Percentiles rank a stretch among this genome's conserved stretches.
Conservation (phyloP, 1,139 yeast species). For the Arxiozyma bovina region DNA sequence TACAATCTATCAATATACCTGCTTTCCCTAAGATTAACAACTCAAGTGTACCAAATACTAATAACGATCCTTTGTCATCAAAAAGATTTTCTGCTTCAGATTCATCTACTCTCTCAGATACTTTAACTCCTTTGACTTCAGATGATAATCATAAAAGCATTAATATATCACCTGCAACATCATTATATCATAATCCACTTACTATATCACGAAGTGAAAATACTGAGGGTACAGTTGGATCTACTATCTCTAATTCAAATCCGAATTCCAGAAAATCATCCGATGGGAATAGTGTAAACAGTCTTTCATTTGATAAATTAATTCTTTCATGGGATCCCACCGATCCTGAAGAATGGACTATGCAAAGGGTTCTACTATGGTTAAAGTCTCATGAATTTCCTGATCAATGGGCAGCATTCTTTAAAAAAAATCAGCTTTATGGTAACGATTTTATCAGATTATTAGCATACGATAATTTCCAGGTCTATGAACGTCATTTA, state of each 20-base stretch:
- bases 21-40: not conserved
- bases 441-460: slow-evolving; percentile 61
- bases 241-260: not conserved
- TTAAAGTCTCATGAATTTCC: slow-evolving; percentile 59
- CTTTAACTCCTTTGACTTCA: slow-evolving; percentile 1
- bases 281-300: slow-evolving; percentile 23
- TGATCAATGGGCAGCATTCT: slow-evolving; percentile 60
- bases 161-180: not conserved
- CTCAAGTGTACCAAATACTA: not conserved
- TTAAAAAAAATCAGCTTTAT: slow-evolving; percentile 48
- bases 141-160: not conserved
- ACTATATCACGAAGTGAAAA: not conserved
- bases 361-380: slow-evolving; percentile 60
- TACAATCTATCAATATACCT: not conserved
- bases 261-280: slow-evolving; percentile 25
- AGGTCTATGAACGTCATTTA: slow-evolving; percentile 42
- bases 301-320: slow-evolving; percentile 25
- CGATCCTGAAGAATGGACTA: slow-evolving; percentile 55
- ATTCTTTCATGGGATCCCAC: slow-evolving; percentile 37
- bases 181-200: not conserved
- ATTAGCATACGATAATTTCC: slow-evolving; percentile 54
- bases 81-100: not conserved
- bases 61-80: not conserved
- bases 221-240: not conserved
- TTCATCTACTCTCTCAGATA: slow-evolving; percentile 1